Base-by-base conservation (phyloP, 2,329 filamentous ascomycete species). In the Fusarium tricinctum region DNA sequence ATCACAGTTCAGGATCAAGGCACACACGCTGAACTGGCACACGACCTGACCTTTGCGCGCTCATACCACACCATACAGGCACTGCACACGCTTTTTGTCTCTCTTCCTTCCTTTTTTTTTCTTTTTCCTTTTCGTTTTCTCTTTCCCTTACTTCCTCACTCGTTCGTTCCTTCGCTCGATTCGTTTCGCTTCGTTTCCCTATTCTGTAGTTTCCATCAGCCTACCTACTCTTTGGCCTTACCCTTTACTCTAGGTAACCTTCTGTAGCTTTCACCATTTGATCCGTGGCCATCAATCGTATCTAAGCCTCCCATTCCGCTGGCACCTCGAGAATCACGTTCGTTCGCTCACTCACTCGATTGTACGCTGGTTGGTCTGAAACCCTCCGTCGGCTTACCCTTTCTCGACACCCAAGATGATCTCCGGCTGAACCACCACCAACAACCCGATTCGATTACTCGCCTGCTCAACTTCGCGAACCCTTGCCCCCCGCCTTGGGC, bases 361-460 rank as follows among this genome's bases (percentile, higher is more conserved):
- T 44, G 43, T 57, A 58, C 47, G 60, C 50, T 63, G 58, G 60
- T 50, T 48, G 58, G 57, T 64, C 61, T 58, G 43, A 49, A 58
- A 64, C 40, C 45, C 47, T 46, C 54, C 45, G 39, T 51, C 51
- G 58, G 63, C 53, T 52, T 63, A 53, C 35, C 42, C 46, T 32
- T 62, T 54, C 46, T 63, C 64, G 68, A 70, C 54, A 66, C 47
- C 58, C 66, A 71, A 71, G 55, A 71, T 71, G 69, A 68, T 68
- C 52, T 66, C 49, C 67, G 66, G 53, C 66, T 71, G 63, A 71
- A 47, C 58, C 58, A 54, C 68, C 50, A 54, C 53, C 42, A 63
- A 61, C 43, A 58, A 44, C 55, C 54, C 48, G 56, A 66, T 66
- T 58, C 57, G 61, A 51, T 47, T 58, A 32, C 48, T 54, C 52